phyloP scores from a whole-genome alignment of 2,329 filamentous ascomycete genomes.

The Aspergillus sp. region DNA sequence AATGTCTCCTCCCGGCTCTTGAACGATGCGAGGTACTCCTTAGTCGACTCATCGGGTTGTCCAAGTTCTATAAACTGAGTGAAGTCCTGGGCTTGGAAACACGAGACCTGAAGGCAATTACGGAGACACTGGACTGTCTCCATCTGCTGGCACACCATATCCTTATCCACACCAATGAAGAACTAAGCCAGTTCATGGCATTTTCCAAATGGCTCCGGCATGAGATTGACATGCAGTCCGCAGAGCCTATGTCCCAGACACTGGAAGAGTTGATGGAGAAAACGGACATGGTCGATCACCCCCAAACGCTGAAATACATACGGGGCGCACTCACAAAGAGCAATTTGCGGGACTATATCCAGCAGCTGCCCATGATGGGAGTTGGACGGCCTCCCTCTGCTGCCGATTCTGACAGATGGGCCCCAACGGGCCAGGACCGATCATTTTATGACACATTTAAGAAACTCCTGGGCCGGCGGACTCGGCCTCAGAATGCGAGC shows the following conservation, averaged over 20 bases:
- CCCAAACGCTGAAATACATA: constrained; percentile 68
- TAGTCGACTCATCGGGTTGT: constrained; percentile 72
- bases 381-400: constrained; percentile 26
- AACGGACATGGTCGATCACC: constrained; percentile 64
- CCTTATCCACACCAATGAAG: constrained; percentile 60
- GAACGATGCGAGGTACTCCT: constrained; percentile 75
- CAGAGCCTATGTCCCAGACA: constrained; percentile 48
- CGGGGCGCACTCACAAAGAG: constrained; percentile 58
- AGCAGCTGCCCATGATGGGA: constrained; percentile 28
- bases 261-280: constrained; percentile 67
- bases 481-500: constrained; percentile 40
- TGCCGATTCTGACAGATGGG: constrained; percentile 32
- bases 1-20: constrained; percentile 79
- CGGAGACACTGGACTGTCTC: constrained; percentile 66
- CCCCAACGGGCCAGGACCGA: constrained; percentile 24
- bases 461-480: constrained; percentile 42
- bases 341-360: constrained; percentile 52
- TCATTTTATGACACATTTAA: constrained; percentile 40
- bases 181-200: constrained; percentile 64
- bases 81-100: constrained; percentile 59
- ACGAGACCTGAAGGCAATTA: constrained; percentile 49
- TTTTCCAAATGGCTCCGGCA: constrained; percentile 80
- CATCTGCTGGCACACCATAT: constrained; percentile 65
- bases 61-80: constrained; percentile 62
- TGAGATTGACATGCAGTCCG: constrained; percentile 68